Base-by-base conservation (phyloP, 768 basidiomycete species). In the Russula vinacea region DNA sequence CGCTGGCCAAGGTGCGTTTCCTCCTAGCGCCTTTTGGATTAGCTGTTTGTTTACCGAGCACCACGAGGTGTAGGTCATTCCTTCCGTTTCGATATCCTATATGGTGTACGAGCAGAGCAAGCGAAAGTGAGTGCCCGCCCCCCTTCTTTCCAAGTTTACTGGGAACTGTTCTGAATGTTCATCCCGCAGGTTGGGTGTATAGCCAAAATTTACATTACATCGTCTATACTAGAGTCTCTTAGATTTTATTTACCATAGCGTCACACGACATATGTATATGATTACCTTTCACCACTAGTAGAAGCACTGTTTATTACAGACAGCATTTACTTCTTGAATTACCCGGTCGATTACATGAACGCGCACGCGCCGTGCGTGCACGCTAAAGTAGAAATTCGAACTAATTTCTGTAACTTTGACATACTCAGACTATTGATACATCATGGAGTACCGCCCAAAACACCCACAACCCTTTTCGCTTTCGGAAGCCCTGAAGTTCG, bases 41-140 rank as follows among this genome's bases (percentile, higher is more conserved):
- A 39, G 10, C 10, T 16, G 11, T 29, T 65, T 32, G 22, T 32
- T 32, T 39, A 40, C 54, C 14, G 16, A 19, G 22, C 26, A 16
- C 49, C 22, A 49, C 26, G 58, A 22, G 56, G 51, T 11, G 39
- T 69, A 92, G 90, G 96, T 98, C 63, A 87, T 97, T 51, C 96
- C 96, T 56, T 89, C 94, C 5, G 96, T 98, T 49, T 96, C 94
- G 9, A 98, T 98, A 76, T 93, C 93, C 65, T 97, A 97, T 76
- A 86, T 97, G 45, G 95, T 97, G 67, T 94, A 94, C 75, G 92
- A 94, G 73, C 85, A 90, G 70, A 86, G 82, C 70, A 94, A 92
- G 78, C 83, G 87, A 74, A 87, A 80, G 92, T 88, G 60, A 67
- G 84, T 75, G 2, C 29, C 59, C 59, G 8, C 13, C 16, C 7